Evolutionary conservation across 2,329 filamentous ascomycete genomes (phyloP), one percentile per base, ranked within the genome.

Genomic region (Arachnopeziza araneosa): DNA sequence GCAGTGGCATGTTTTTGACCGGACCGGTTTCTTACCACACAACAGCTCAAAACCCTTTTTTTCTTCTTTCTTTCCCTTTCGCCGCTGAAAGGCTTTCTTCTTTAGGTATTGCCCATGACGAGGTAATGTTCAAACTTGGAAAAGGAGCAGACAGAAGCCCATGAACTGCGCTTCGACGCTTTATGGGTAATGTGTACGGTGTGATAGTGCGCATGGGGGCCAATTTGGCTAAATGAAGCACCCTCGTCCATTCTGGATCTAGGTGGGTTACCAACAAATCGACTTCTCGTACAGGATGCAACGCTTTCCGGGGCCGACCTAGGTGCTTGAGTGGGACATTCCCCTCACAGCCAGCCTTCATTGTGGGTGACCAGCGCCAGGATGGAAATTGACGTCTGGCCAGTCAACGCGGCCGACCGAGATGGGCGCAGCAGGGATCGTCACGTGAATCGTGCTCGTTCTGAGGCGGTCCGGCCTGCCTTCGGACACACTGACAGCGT

Each of bases 201-300:
- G 63, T 64, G 65, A 65, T 65, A 60, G 67, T 63, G 60, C 61
- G 65, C 67, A 66, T 64, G 65, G 64, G n/a, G 58, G 57, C 56
- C 63, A 67, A 67, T 66, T 63, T 68, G 67, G 67, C 65, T 68
- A 67, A 68, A 67, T 57, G 6, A 58, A 58, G 61, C 12, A 59
- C 59, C 59, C 62, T 50, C 61, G 61, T 50, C 55, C 7, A 58
- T 59, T 63, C 57, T 59, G 61, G 58, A 54, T 66, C 59, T 52
- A 62, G 58, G 61, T 56, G 60, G n/a, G 60, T 57, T 63, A 63
- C 60, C 62, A 64, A 61, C 56, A 62, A 64, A 63, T 59, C 57
- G 61, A 60, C 23, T 30, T 48, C 60, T 57, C 55, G 54, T 65
- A 64, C 63, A 64, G 62, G 60, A 60, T 65, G 63, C 60, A 60